Base-by-base conservation (phyloP, 1,284 basidiomycete species). In the Cryptococcus sp. region DNA sequence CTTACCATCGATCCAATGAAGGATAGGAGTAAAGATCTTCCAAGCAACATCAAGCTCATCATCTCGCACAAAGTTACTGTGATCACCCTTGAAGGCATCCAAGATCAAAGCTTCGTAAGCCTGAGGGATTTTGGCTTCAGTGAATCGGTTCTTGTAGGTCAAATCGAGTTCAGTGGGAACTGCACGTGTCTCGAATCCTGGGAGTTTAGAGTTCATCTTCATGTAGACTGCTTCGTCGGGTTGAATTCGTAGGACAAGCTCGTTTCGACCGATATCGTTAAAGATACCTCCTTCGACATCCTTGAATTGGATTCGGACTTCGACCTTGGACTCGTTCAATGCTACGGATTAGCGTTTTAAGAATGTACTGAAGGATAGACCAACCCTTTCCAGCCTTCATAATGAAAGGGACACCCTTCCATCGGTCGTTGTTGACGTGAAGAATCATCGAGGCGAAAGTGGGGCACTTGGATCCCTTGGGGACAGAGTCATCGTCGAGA, bases 361-460 rank as follows among this genome's bases (percentile, higher is more conserved):
- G 13, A n/a, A 18, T 18, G n/a, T 40, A 21, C 5, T 14, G 42
- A 56, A 58, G 46, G 32, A 34, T 9, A 34, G 16, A 34, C 32
- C 32, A 42, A 91, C 91, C 91, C 81, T 97, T 97, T 53, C 92
- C 92, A 28, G 92, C 92, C 78, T 92, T 96, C 66, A 97, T 81
- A 66, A 97, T 91, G 79, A 97, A 97, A 0, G 92, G 92, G 2
- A 97, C 92, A 56, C 92, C 92, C 74, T 97, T 92, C 92, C 92
- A 97, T 57, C 92, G 81, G 1, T 90, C 91, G 75, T 91, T 94
- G 78, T 94, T 83, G 74, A 97, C 90, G 82, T 83, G 87, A 25
- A 96, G 79, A 9, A 87, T 87, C 50, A 85, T 83, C 4, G 90
- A 89, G 47, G 92, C 91, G 67, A 85, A 97, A 2, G 92, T 97